phyloP scores from a whole-genome alignment of 2,329 filamentous ascomycete genomes.

The Paecilomyces dactylethromorphus region DNA sequence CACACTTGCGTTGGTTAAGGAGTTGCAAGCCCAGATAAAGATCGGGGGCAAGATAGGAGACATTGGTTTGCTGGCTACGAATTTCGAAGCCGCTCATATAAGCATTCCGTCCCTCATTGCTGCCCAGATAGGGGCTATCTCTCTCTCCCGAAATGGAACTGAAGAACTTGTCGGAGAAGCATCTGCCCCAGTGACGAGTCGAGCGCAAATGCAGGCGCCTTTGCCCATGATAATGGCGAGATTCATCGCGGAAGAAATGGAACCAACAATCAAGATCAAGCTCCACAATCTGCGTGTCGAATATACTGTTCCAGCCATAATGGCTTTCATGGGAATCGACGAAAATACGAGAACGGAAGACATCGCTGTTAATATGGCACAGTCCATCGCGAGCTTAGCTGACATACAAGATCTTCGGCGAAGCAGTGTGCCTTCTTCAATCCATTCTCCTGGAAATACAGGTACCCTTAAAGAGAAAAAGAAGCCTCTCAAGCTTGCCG shows the following conservation, averaged over 20 bases:
- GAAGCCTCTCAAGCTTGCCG: constrained; percentile 47
- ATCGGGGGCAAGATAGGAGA: constrained; percentile 64
- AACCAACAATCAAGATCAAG: constrained; percentile 83
- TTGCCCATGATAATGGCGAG: constrained; percentile 73
- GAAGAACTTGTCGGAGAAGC: constrained; percentile 67
- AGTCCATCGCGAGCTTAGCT: constrained; percentile 71
- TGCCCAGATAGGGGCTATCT: constrained; percentile 61
- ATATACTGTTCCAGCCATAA: constrained; percentile 76
- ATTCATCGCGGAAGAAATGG: constrained; percentile 89
- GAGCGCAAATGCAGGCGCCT: constrained; percentile 8
- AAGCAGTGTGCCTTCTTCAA: constrained; percentile 5
- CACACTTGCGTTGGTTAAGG: constrained; percentile 62
- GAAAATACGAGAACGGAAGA: constrained; percentile 64
- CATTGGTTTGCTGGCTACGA: constrained; percentile 51
- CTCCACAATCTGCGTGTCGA: constrained; percentile 79
- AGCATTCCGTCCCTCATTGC: constrained; percentile 77
- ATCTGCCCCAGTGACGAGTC: constrained; percentile 27
- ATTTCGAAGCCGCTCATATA: constrained; percentile 72
- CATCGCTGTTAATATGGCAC: constrained; percentile 66
- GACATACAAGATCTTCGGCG: constrained; percentile 41
- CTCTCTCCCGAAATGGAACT: constrained; percentile 55
- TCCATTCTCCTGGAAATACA: constrained; percentile 9
- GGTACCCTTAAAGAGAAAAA: constrained; percentile 16
- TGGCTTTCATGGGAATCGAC: constrained; percentile 68
- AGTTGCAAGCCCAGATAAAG: constrained; percentile 55